Conservation (phyloP, 805 yeast genomes). For the Metschnikowia lochheadii region DNA sequence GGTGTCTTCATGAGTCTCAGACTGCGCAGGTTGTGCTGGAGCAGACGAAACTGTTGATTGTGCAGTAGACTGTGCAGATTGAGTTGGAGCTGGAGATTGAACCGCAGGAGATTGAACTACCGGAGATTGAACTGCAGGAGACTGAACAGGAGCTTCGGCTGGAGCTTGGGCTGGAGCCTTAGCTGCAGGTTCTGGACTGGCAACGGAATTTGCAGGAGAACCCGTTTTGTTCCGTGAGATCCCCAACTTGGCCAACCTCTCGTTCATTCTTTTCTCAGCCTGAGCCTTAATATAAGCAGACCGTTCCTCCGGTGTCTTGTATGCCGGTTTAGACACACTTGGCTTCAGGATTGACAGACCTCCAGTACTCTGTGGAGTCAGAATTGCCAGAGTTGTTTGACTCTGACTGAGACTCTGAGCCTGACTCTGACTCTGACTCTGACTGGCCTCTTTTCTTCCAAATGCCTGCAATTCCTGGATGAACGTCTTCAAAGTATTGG, state of each 20-base stretch:
- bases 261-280: constrained; percentile 72
- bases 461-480: constrained; percentile 47
- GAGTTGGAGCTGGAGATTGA: not conserved
- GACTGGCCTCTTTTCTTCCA: not conserved
- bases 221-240: constrained; percentile 41
- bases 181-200: constrained; percentile 1
- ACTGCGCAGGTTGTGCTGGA: not conserved
- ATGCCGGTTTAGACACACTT: constrained; percentile 15
- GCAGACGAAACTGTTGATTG: too few relatives aligned
- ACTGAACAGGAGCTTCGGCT: not conserved
- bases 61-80: not conserved
- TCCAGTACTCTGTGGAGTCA: too few relatives aligned
- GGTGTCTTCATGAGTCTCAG: constrained; percentile 22
- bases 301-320: constrained; percentile 58
- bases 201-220: not conserved
- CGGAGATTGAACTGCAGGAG: not conserved
- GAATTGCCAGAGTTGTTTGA: too few relatives aligned
- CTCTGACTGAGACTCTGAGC: too few relatives aligned
- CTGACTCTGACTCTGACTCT: too few relatives aligned
- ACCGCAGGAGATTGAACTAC: too few relatives aligned
- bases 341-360: too few relatives aligned
- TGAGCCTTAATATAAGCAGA: constrained; percentile 81
- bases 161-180: not conserved
- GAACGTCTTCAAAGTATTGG: constrained; percentile 56
- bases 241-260: constrained; percentile 77